Base-by-base conservation (phyloP, 2,329 filamentous ascomycete species). In the Aureobasidium mangrovei region DNA sequence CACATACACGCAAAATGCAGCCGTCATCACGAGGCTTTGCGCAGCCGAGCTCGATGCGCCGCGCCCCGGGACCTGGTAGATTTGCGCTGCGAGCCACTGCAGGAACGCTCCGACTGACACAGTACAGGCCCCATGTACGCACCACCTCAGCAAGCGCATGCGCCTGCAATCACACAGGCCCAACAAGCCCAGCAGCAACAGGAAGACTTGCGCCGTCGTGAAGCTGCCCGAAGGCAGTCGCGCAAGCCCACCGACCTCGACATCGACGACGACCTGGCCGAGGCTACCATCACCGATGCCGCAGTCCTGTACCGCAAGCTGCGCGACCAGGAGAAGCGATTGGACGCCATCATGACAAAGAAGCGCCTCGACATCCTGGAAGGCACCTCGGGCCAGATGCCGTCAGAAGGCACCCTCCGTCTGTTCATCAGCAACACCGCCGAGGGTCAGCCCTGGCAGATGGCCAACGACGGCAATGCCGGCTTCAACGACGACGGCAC, bases 341-440 rank as follows among this genome's bases (percentile, higher is more conserved):
- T 98, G 54, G 93, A 98, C 74, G 88, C 91, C 39, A 87, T 88
- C 18, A 94, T 96, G 78, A 91, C 93, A 69, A 84, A 91, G 65
- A 98, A 98, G 75, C 81, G 91, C 58, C 74, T 98, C 58, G 93
- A 98, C 67, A 85, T 96, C 59, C 81, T 88, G 59, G 91, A 97
- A 67, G 85, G 84, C 58, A 53, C 49, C 4, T 53, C 49, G 24
- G 49, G 49, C 2, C 51, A 56, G 32, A 45, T 56, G 41, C 46
- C 46, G 1, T 41, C 41, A 1, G 86, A 85, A 69, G 87, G 85
- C 65, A 95, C 89, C 2, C 77, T 98, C 70, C 86, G 91, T 58
- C 81, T 98, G 59, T 97, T 90, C 90, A 84, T 98, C 64, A 91
- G 84, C 64, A 98, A 98, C 70, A 95, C 90, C 1, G 89, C 85